Evolutionary conservation across 768 basidiomycete species (phyloP), one percentile per base, ranked within the genome.

Genomic region (Tulasnella sp.): DNA sequence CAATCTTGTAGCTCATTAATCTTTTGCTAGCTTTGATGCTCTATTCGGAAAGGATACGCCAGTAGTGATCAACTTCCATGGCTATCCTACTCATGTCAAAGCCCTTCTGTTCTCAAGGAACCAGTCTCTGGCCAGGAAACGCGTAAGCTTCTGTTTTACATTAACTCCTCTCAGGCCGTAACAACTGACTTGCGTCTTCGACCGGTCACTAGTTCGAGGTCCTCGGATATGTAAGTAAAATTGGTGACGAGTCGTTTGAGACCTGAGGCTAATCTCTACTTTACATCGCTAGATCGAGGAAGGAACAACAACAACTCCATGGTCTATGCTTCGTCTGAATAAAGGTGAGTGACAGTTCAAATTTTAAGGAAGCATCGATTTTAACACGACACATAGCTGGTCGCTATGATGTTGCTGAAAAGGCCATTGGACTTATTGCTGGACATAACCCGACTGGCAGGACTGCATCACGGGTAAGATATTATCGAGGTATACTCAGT

Each of bases 61-160:
- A 1, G 67, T 91, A 34, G 74, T 86, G 60, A 75, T 89, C 68
- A 88, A 88, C 66, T 90, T 83, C 66, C 87, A 90, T 63, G 81
- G 83, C 5, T 88, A 80, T 60, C 78, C 83, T 0, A 73, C 79
- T 47, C 81, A 86, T 62, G 65, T 87, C 45, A 73, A 75, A 58
- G 81, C 81, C 10, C 60, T 83, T 55, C 59, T 86, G 33, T 78
- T 73, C 33, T 53, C 51, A 35, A 44, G 51, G 19, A 53, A 54
- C 44, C 54, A 55, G 27, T 45, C 52, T 4, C 54, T 55, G 24
- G 4, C 19, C 24, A 37, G 51, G 24, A 55, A 55, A 32, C 15
- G 54, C 19, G 43, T 53, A 15, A n/a, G 51, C 15, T 16, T 19
- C 16, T 22, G 16, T 8, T 46, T 10, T 9, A 12, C 12, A 12